phyloP scores from a whole-genome alignment of 176 grass and related monocot species.

The Carex kokanica region DNA sequence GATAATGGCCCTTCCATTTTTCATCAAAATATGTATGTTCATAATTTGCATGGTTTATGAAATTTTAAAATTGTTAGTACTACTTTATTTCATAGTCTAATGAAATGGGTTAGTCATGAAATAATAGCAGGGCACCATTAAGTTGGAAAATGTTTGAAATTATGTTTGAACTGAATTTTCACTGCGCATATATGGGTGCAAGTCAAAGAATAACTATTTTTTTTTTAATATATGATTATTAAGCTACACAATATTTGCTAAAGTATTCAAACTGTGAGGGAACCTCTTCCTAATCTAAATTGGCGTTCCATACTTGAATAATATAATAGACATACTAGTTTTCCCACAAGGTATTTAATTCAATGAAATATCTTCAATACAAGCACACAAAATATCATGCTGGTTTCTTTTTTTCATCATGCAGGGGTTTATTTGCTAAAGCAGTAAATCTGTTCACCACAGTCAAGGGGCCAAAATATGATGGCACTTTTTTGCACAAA shows the following conservation, averaged over 20 bases:
- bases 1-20: conserved; percentile 42
- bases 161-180: neutral
- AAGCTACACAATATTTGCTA: neutral
- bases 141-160: neutral
- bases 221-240: neutral
- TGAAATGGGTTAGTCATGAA: neutral
- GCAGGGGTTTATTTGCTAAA: conserved; percentile 1
- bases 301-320: neutral
- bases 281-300: neutral
- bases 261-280: neutral
- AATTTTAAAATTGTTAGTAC: neutral
- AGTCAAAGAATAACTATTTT: neutral
- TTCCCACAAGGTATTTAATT: neutral
- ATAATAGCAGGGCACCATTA: neutral
- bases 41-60: neutral
- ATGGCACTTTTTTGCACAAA: conserved; percentile 29
- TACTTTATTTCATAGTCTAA: neutral
- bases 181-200: neutral
- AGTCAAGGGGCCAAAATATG: conserved; percentile 29
- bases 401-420: neutral
- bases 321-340: neutral
- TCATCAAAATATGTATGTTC: conserved; percentile 26
- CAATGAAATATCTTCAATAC: neutral
- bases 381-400: neutral
- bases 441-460: neutral